These are phyloP conservation scores for Metarhizium guizhouense DNA, from an alignment of 2,329 filamentous ascomycete genomes.

Conservation along the genomic window DNA sequence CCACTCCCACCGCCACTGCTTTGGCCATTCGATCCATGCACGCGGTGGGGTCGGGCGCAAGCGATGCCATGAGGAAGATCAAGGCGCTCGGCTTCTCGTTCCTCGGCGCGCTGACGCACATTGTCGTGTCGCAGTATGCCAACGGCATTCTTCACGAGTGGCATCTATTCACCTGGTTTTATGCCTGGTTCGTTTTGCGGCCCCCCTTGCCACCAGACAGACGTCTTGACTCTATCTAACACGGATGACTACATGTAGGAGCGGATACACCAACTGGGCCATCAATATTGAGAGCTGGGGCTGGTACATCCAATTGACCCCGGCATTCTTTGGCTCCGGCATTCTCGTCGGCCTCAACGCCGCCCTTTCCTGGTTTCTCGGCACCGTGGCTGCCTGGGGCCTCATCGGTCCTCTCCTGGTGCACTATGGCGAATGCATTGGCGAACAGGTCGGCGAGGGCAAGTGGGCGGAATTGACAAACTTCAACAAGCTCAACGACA, in stretches of 20 bases:
- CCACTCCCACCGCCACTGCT: slow-evolving; percentile 49
- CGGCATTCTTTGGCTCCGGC: slow-evolving; percentile 51
- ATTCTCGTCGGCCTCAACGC: slow-evolving; percentile 44
- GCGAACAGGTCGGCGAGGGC: slow-evolving; percentile 23
- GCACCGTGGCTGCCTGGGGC: slow-evolving; percentile 46
- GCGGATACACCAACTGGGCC: slow-evolving; percentile 38
- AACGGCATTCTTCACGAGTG: slow-evolving; percentile 52
- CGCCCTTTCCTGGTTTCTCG: slow-evolving; percentile 47
- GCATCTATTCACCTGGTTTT: slow-evolving; percentile 45
- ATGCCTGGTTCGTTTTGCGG: slow-evolving; percentile 25
- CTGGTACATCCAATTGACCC: slow-evolving; percentile 50
- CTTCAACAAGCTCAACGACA: slow-evolving; percentile 23
- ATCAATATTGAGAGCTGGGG: slow-evolving; percentile 51
- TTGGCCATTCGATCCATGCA: slow-evolving; percentile 58
- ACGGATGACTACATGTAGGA: slow-evolving; percentile 19
- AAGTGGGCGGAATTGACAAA: slow-evolving; percentile 21
- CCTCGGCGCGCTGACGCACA: slow-evolving; percentile 37
- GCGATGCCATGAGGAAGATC: slow-evolving; percentile 46
- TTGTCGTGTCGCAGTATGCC: slow-evolving; percentile 50
- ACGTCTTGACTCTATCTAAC: background rate
- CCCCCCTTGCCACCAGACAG: no score
- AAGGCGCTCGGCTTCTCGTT: slow-evolving; percentile 45
- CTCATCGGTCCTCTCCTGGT: slow-evolving; percentile 38
- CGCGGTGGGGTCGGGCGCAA: slow-evolving; percentile 39
- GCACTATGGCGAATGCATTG: slow-evolving; percentile 43